Evolutionary conservation across 2,329 filamentous ascomycete genomes (phyloP), one percentile per base, ranked within the genome.

Genomic region (Claviceps spartinae): DNA sequence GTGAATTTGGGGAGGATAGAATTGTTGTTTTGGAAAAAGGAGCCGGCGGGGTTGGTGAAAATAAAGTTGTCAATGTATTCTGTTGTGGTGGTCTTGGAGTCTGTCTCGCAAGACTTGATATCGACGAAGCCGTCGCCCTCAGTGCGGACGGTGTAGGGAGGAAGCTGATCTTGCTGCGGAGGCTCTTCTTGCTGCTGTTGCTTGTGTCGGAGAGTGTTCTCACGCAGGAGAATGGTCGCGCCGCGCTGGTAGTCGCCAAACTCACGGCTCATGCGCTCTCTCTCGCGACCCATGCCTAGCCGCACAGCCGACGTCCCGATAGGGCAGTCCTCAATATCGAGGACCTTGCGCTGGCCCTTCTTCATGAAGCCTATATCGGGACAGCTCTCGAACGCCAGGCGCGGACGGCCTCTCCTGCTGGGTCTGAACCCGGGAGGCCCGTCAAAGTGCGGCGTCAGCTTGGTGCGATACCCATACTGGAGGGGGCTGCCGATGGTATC

Each of bases 1-100:
- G 89, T 95, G 69, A 97, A 95, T 16, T 74, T 71, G 34, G 87
- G 82, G 24, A 98, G 83, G 69, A 98, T 97, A 52, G 89, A 94
- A 74, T 97, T 97, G 78, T 98, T 98, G 76, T 98, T 98, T 65
- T 98, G 93, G 79, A 98, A 98, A 73, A 98, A 98, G 50, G 88
- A 82, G 54, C 90, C 90, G 11, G 93, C 93, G 2, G 86, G 88
- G 71, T 95, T 97, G 65, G 83, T 83, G 71, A 98, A 95, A 63
- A 83, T 74, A 72, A 85, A 93, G 66, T 82, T 72, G 63, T 85
- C 88, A 56, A 98, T 79, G 69, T 94, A 96, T 68, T 98, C 93
- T 34, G 86, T 90, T 3, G 86, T 83, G 49, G 77, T 86, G 57
- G 79, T 85, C 58, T 91, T 95, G 65, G 82, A 80, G 69, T 96